Evolutionary conservation across 2,329 filamentous ascomycete genomes (phyloP), one percentile per base, ranked within the genome.

Genomic region (Torrubiellomyces zombiae): DNA sequence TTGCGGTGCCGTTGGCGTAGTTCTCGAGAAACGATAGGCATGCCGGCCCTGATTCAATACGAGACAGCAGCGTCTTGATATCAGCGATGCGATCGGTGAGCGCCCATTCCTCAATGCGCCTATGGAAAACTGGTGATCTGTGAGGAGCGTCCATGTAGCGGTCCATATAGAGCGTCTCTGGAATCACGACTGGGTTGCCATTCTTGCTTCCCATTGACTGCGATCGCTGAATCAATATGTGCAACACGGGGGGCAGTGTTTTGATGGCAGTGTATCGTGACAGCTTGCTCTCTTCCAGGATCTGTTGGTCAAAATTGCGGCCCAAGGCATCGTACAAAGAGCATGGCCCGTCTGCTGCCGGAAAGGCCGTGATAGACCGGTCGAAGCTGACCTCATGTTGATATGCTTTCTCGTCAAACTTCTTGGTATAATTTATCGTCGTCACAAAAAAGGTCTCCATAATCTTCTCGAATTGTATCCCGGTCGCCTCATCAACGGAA

Each of bases 211-310:
- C 63, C 34, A 81, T 74, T 25, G 72, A 81, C 30, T 76, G 73
- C 4, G 79, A 75, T 5, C 89, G 73, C 43, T 92, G 82, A 16
- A 98, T 80, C 35, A 83, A 78, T 21, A 98, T 72, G 40, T 94
- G 85, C 11, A 95, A 57, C 16, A 98, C 68, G 0, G 85, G 83
- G 1, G 89, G 83, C 8, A 85, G 56, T n/a, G 63, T 61, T 32
- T 67, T 68, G 27, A 92, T 79, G 2, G 78, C 75, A 6, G 72
- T 72, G 45, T 75, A 86, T 29, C 48, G 69, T 51, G 42, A 67
- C 40, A 42, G 56, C 43, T 67, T 67, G 30, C 69, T 69, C 14
- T 76, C 65, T 16, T 73, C 71, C 16, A 86, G 67, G 15, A 73
- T 66, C 38, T 89, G 75, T 23, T 75, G 67, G 38, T 91, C 82